Conservation (phyloP, 805 yeast species). For the Vanderwaltozyma polyspora region DNA sequence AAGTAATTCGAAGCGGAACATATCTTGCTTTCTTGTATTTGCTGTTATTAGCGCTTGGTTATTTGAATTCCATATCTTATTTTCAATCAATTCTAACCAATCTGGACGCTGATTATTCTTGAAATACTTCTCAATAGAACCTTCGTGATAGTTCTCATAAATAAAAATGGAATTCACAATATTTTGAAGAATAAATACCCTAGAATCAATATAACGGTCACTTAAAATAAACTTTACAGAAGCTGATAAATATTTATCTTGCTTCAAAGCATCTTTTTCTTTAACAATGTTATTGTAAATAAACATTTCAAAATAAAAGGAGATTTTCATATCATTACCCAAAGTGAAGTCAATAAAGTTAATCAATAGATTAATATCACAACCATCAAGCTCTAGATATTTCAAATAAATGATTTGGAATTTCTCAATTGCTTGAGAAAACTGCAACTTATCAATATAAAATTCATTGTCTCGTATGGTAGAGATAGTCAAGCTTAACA, state of each 20-base stretch:
- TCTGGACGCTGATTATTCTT: constrained; percentile 26
- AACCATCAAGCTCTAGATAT: constrained; percentile 26
- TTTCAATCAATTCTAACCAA: constrained; percentile 59
- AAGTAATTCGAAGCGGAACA: constrained; percentile 62
- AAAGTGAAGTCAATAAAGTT: constrained; percentile 31
- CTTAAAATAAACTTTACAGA: constrained; percentile 41
- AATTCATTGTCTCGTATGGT: constrained; percentile 19
- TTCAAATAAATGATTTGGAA: constrained; percentile 41
- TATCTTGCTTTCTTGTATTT: constrained; percentile 61
- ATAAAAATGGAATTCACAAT: constrained; percentile 57
- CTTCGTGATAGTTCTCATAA: constrained; percentile 43
- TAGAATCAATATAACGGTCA: constrained; percentile 39
- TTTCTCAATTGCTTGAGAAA: constrained; percentile 55
- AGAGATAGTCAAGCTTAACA: constrained; percentile 18
- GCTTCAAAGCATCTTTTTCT: constrained; percentile 34
- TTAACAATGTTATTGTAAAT: constrained; percentile 47
- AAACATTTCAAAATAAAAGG: constrained; percentile 42
- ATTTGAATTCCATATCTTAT: constrained; percentile 60
- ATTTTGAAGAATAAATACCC: constrained; percentile 48
- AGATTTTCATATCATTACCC: constrained; percentile 10
- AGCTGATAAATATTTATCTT: constrained; percentile 40
- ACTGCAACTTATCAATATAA: constrained; percentile 45
- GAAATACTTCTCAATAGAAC: constrained; percentile 38
- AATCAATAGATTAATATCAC: constrained; percentile 29
- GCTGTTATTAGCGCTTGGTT: constrained; percentile 35